A percentile compares a stretch with the other conserved stretches of the same genome.
Conservation (phyloP, 176 grass and related monocot genomes). For the Pharus latifolius region DNA sequence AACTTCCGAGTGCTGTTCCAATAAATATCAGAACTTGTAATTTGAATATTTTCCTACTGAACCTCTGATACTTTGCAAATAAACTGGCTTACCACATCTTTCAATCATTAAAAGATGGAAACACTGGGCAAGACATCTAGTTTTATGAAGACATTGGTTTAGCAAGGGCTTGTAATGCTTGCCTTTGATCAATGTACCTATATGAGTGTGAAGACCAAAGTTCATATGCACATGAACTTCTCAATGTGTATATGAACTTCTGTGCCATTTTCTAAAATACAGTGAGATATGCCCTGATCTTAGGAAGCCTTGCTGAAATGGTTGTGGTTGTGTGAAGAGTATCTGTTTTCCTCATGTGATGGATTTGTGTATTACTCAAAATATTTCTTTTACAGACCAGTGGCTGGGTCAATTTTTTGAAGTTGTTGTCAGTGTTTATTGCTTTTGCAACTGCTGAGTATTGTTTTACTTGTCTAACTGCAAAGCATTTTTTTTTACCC, state of each 20-base stretch:
- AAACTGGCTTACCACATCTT: not conserved
- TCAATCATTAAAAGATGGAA: not conserved
- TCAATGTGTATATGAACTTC: no score
- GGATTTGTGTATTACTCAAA: not conserved
- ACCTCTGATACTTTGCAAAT: not conserved
- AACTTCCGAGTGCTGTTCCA: no score
- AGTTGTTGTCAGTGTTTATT: constrained; percentile 9
- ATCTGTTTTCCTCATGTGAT: not conserved
- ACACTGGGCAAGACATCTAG: no score
- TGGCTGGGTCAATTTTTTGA: not conserved
- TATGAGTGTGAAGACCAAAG: no score
- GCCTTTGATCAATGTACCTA: no score
- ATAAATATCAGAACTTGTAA: no score
- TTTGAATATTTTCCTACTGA: not conserved
- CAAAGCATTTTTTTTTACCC: not conserved
- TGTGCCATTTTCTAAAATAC: no score
- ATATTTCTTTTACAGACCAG: not conserved
- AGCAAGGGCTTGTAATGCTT: no score
- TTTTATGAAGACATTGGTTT: no score
- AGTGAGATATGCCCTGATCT: not conserved
- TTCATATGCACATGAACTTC: no score
- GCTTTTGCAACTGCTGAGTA: not conserved
- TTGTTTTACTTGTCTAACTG: no score
- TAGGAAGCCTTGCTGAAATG: not conserved
- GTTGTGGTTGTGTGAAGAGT: constrained; percentile 7